Conservation (phyloP, 2,329 filamentous ascomycete genomes). For the Aspergillus flavus region DNA sequence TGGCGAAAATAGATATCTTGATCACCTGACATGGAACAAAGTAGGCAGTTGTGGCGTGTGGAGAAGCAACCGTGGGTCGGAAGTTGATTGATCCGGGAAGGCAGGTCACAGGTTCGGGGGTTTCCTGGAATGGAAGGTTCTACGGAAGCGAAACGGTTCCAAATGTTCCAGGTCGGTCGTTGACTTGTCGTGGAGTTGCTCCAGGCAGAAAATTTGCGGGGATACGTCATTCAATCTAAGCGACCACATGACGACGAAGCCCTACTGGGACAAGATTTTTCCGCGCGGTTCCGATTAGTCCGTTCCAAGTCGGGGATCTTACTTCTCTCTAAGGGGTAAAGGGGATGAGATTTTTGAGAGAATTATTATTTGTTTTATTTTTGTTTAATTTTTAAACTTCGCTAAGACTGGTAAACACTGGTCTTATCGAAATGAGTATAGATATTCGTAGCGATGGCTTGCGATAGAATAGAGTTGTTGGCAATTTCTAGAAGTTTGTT, state of each 20-base stretch:
- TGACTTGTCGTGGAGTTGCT: background rate
- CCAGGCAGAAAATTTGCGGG: background rate
- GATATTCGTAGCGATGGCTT: background rate
- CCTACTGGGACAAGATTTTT: background rate
- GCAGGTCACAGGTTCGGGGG: background rate
- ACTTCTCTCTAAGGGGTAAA: background rate
- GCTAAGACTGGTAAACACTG: background rate
- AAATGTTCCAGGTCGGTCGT: background rate
- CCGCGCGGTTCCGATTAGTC: background rate
- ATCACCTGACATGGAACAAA: background rate
- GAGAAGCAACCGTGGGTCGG: background rate
- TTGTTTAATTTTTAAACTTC: no score
- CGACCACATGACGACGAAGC: background rate
- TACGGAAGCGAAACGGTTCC: background rate
- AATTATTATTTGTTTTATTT: no score
- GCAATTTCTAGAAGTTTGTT: background rate
- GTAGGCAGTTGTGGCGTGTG: background rate
- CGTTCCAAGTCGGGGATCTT: background rate
- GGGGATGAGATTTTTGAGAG: no score
- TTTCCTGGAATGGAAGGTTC: background rate
- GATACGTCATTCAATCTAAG: background rate
- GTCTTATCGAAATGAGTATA: background rate
- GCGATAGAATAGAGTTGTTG: no score
- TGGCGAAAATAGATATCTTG: no score
- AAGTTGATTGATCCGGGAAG: background rate